Percentiles rank a stretch among this genome's conserved stretches.
phyloP scores from a whole-genome alignment of 192 early-diverging fungal species.

The Rhizophagus sp. region DNA sequence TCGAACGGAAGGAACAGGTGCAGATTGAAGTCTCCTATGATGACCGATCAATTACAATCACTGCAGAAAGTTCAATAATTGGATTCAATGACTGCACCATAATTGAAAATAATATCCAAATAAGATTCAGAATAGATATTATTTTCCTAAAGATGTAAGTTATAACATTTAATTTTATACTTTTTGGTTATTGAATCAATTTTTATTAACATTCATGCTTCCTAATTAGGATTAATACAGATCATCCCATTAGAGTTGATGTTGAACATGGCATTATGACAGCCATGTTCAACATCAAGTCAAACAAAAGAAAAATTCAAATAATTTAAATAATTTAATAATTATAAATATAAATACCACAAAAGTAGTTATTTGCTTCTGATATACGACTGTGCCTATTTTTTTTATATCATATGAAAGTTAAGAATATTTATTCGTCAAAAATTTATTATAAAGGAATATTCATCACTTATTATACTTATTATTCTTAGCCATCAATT shows the following conservation, averaged over 20 bases:
- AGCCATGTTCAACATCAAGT: neutral
- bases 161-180: no score
- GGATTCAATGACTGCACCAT: neutral
- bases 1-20: neutral
- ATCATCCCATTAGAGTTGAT: neutral
- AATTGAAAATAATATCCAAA: slow-evolving; percentile 12
- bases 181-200: slow-evolving; percentile 2
- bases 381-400: no score
- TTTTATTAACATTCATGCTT: neutral
- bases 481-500: no score
- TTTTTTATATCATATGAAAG: no score
- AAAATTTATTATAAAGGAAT: no score
- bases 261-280: neutral
- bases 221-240: neutral
- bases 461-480: no score
- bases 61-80: neutral
- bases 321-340: neutral
- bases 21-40: slow-evolving; percentile 1
- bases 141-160: slow-evolving; percentile 2
- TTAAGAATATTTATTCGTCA: no score
- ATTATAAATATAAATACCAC: no score
- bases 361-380: no score
- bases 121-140: neutral
- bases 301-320: slow-evolving; percentile 4
- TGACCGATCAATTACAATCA: neutral